phyloP scores from a whole-genome alignment of 2,329 filamentous ascomycete species.

The Stemphylium beticola region DNA sequence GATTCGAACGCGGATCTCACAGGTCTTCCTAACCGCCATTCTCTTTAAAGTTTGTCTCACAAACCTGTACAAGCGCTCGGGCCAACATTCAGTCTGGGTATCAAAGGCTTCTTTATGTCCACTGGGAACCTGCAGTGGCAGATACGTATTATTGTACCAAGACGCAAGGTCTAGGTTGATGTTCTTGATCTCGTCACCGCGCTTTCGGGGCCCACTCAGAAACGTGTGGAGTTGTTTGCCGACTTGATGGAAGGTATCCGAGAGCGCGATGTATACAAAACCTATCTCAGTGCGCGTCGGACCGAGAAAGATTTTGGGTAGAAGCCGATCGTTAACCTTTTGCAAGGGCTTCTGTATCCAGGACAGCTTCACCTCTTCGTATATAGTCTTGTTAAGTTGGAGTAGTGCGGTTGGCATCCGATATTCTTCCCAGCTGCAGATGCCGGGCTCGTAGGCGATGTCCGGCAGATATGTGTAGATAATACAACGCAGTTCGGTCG shows the following conservation, averaged over 20 bases:
- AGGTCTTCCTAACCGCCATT: not conserved
- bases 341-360: not conserved
- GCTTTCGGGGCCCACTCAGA: not conserved
- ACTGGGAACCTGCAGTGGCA: not conserved
- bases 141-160: not conserved
- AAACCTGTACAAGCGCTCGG: not conserved
- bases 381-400: not conserved
- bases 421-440: slow-evolving; percentile 1
- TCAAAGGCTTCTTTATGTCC: not conserved
- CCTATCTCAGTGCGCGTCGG: not conserved
- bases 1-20: not conserved
- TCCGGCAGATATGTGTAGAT: not conserved
- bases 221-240: not conserved
- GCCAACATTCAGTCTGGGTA: not conserved
- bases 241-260: not conserved
- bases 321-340: not conserved
- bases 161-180: not conserved
- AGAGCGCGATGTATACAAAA: not conserved
- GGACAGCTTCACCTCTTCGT: not conserved
- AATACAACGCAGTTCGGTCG: not conserved
- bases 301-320: not conserved
- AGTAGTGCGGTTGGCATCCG: not conserved
- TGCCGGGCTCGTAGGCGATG: not conserved
- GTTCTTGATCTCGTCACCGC: not conserved
- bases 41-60: not conserved